These are phyloP conservation scores for Saccharomycopsis crataegensis DNA, from an alignment of 1,139 yeast genomes.

Conservation along the genomic window DNA sequence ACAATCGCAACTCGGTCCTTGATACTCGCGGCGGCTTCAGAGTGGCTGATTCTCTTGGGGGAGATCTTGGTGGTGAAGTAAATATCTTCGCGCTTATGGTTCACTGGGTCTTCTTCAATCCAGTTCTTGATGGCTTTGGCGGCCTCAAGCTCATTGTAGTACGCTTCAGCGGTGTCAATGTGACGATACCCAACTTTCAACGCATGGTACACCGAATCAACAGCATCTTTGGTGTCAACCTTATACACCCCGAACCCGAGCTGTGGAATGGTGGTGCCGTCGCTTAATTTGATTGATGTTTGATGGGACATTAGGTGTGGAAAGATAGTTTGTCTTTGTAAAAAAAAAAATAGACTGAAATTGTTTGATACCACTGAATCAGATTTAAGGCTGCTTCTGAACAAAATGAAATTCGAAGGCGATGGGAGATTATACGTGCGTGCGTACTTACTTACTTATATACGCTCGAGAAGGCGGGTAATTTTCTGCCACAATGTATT, in stretches of 20 bases:
- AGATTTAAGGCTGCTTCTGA: too few species aligned
- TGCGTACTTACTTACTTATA: background rate
- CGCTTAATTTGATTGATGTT: slow-evolving; percentile 26
- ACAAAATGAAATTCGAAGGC: background rate
- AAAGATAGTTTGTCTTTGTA: background rate
- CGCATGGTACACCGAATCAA: slow-evolving; percentile 40
- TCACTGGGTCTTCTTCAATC: slow-evolving; percentile 39
- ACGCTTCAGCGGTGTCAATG: slow-evolving; percentile 52
- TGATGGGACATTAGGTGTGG: background rate
- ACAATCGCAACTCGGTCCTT: slow-evolving; percentile 31
- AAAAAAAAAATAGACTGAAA: background rate
- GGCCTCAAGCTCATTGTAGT: slow-evolving; percentile 50
- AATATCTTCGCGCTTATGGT: slow-evolving; percentile 48
- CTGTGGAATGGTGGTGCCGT: slow-evolving; percentile 43
- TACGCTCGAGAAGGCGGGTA: too few species aligned
- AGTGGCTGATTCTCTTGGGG: slow-evolving; percentile 22
- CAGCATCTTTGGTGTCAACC: slow-evolving; percentile 34
- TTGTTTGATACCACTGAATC: too few species aligned
- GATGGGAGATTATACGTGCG: too few species aligned
- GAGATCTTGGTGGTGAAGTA: slow-evolving; percentile 58
- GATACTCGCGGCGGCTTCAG: slow-evolving; percentile 26
- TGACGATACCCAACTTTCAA: slow-evolving; percentile 64
- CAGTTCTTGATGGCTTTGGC: slow-evolving; percentile 44
- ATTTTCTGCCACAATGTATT: too few species aligned
- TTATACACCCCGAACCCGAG: slow-evolving; percentile 54